phyloP scores from a whole-genome alignment of 2,329 filamentous ascomycete genomes.

The Fusarium denticulatum region DNA sequence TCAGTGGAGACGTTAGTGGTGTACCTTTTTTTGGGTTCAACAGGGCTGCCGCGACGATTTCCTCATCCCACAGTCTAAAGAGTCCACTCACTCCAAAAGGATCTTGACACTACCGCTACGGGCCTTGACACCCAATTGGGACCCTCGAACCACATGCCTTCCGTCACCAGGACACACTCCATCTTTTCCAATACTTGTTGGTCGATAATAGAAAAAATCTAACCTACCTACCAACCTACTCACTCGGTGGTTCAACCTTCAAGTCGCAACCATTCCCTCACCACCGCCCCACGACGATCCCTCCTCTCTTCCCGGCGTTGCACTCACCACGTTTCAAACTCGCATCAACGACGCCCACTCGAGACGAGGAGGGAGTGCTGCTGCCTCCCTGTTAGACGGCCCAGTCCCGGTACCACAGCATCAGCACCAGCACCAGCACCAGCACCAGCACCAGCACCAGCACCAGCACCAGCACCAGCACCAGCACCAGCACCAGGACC shows the following conservation, averaged over 20 bases:
- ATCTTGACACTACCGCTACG: slow-evolving; percentile 10
- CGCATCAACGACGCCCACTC: slow-evolving; percentile 35
- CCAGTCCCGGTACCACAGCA: slow-evolving; percentile 9
- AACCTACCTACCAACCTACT: not conserved
- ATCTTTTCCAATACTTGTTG: not conserved
- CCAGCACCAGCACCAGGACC: no score
- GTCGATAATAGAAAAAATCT: slow-evolving; percentile 12
- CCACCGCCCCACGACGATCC: slow-evolving; percentile 46
- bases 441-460: no score
- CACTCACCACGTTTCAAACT: slow-evolving; percentile 31
- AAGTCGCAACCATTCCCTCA: slow-evolving; percentile 50
- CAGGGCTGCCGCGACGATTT: slow-evolving; percentile 29
- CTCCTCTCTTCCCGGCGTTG: slow-evolving; percentile 52
- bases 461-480: no score
- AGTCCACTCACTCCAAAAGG: slow-evolving; percentile 13
- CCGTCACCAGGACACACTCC: slow-evolving; percentile 25
- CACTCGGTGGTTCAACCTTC: not conserved
- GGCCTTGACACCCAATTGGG: slow-evolving; percentile 31
- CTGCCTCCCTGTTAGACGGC: slow-evolving; percentile 20
- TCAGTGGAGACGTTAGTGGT: slow-evolving; percentile 29
- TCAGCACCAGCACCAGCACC: no score
- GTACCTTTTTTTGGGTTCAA: slow-evolving; percentile 16
- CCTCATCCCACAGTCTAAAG: slow-evolving; percentile 21
- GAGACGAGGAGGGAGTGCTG: slow-evolving; percentile 51
- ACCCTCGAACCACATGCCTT: slow-evolving; percentile 26